phyloP scores from a whole-genome alignment of 129 eudicot species.

The Gnaphalium uliginosum region DNA sequence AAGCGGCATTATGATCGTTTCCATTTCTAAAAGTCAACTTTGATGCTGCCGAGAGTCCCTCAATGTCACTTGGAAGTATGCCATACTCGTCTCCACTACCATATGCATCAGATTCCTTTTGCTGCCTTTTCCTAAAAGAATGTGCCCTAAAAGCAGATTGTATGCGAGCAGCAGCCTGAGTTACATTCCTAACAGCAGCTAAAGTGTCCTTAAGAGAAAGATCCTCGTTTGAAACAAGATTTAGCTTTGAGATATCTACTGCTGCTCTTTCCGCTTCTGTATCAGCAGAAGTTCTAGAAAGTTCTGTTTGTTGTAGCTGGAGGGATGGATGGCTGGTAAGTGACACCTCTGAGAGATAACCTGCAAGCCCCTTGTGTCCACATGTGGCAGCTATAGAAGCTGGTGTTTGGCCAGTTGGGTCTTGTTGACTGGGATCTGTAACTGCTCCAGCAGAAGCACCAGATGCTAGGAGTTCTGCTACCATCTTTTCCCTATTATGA shows the following conservation, averaged over 20 bases:
- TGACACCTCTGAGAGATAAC: constrained; percentile 85
- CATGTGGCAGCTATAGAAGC: constrained; percentile 76
- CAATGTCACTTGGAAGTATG: constrained; percentile 51
- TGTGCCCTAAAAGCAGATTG: constrained; percentile 96
- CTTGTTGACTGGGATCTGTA: constrained; percentile 83
- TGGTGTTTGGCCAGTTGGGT: constrained; percentile 80
- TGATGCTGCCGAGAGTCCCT: constrained; percentile 71
- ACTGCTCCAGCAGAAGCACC: constrained; percentile 95
- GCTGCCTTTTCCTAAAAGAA: constrained; percentile 83
- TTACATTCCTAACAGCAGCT: constrained; percentile 81
- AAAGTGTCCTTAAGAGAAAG: constrained; percentile 61
- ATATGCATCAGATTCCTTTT: constrained; percentile 39
- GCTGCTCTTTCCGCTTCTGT: constrained; percentile 57
- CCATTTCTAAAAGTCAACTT: constrained; percentile 59
- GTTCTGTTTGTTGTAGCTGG: constrained; percentile 61
- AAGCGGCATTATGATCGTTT: constrained; percentile 65
- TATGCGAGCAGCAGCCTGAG: constrained; percentile 97
- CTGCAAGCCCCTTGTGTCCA: constrained; percentile 93
- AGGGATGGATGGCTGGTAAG: constrained; percentile 89
- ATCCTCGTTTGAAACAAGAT: constrained; percentile 51
- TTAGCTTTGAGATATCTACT: constrained; percentile 43
- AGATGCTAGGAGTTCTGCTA: constrained; percentile 84
- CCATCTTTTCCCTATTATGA: constrained; percentile 79
- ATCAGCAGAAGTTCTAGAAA: constrained; percentile 60
- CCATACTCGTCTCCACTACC: constrained; percentile 50